phyloP scores from a whole-genome alignment of 192 early-diverging fungal genomes.

The Coemansia sp. region DNA sequence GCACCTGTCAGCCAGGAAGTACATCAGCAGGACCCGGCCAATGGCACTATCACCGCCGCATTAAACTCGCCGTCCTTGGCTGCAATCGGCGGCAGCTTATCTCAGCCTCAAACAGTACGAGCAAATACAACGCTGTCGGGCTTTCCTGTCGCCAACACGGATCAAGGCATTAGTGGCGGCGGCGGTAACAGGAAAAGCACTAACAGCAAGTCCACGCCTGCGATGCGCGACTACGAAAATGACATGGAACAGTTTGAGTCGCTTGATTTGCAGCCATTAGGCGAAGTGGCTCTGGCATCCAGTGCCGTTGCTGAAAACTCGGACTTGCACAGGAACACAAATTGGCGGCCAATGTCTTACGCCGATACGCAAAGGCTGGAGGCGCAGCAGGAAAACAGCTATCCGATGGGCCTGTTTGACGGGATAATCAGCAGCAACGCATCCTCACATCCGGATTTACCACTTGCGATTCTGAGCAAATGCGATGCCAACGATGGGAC shows the following conservation, averaged over 20 bases:
- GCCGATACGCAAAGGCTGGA: not conserved
- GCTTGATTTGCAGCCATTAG: not conserved
- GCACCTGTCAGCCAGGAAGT: not conserved
- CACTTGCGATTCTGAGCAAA: conserved; percentile 31
- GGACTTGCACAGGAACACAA: not conserved
- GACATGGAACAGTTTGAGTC: not conserved
- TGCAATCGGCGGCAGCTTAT: not conserved
- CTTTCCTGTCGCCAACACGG: not conserved
- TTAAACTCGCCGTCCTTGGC: not conserved
- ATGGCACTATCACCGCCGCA: not conserved
- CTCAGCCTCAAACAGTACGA: not conserved
- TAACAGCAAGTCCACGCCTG: conserved; percentile 29
- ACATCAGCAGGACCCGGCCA: not conserved
- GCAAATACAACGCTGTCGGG: not conserved
- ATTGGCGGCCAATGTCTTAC: conserved; percentile 20
- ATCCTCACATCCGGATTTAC: conserved; percentile 40
- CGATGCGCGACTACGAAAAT: conserved; percentile 9
- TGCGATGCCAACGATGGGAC: conserved; percentile 16
- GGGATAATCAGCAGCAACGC: conserved; percentile 26
- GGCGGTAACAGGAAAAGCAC: not conserved
- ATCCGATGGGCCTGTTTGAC: not conserved
- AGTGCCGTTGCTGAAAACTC: not conserved
- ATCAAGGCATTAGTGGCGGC: not conserved
- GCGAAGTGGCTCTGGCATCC: not conserved
- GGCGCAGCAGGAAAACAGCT: conserved; percentile 6